These are phyloP conservation scores for Dalbergia oliveri DNA, from an alignment of 306 rosid species.

Conservation along the genomic window DNA sequence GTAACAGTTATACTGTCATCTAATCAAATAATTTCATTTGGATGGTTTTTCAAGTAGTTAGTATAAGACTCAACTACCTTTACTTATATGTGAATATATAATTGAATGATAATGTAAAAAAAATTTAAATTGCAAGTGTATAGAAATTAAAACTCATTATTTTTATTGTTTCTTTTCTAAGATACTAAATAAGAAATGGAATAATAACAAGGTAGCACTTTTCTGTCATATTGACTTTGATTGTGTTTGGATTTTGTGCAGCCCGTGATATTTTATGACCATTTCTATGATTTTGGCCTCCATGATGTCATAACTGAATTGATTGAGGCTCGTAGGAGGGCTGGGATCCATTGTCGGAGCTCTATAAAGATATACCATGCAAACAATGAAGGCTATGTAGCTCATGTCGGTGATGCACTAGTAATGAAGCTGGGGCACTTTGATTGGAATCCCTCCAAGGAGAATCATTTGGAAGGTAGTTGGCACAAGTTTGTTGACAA, in stretches of 20 bases:
- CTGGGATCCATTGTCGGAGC: constrained; percentile 80
- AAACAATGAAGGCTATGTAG: constrained; percentile 80
- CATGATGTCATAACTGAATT: constrained; percentile 67
- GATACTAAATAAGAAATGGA: too few relatives aligned
- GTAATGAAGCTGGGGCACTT: constrained; percentile 81
- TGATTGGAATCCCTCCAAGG: constrained; percentile 84
- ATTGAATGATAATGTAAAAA: too few relatives aligned
- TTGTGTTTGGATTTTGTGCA: constrained; percentile 45
- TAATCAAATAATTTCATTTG: too few relatives aligned
- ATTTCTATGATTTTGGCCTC: constrained; percentile 77
- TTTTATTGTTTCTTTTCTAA: too few relatives aligned
- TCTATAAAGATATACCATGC: constrained; percentile 74
- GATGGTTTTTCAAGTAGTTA: too few relatives aligned
- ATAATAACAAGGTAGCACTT: too few relatives aligned
- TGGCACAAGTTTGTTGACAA: constrained; percentile 83
- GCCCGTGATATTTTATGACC: constrained; percentile 79
- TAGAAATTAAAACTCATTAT: too few relatives aligned
- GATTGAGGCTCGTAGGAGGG: constrained; percentile 72
- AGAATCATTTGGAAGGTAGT: constrained; percentile 75
- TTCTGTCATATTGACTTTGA: neutral
- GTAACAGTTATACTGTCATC: too few relatives aligned
- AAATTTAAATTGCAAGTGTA: too few relatives aligned
- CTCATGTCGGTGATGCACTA: constrained; percentile 70
- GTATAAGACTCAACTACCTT: too few relatives aligned
- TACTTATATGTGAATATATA: too few relatives aligned